Conservation (phyloP, 2,329 filamentous ascomycete genomes). For the Neonectria sp. region DNA sequence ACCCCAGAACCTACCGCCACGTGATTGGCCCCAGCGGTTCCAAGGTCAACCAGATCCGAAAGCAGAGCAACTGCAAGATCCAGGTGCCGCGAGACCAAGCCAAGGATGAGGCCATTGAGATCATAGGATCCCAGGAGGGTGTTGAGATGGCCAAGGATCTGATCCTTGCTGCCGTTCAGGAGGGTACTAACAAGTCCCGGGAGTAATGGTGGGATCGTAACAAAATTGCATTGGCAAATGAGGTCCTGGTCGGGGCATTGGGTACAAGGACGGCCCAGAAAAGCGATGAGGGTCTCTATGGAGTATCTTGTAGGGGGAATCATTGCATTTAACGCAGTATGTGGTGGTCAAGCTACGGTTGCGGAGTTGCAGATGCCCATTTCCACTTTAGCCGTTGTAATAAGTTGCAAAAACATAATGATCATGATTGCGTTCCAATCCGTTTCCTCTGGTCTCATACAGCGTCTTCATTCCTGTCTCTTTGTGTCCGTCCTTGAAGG, state of each 20-base stretch:
- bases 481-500: background rate
- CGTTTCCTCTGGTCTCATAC: background rate
- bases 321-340: slow-evolving; percentile 32
- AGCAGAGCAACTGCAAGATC: slow-evolving; percentile 93
- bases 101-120: slow-evolving; percentile 87
- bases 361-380: slow-evolving; percentile 14
- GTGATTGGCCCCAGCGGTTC: slow-evolving; percentile 91
- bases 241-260: slow-evolving; percentile 11
- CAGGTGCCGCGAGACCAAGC: slow-evolving; percentile 89
- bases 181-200: slow-evolving; percentile 62
- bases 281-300: slow-evolving; percentile 31
- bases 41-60: slow-evolving; percentile 93
- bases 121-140: slow-evolving; percentile 83
- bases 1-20: slow-evolving; percentile 89
- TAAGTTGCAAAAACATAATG: slow-evolving; percentile 36
- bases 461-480: too few species aligned
- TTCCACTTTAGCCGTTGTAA: slow-evolving; percentile 36
- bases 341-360: slow-evolving; percentile 6
- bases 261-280: slow-evolving; percentile 17
- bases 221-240: background rate
- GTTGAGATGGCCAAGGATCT: slow-evolving; percentile 90
- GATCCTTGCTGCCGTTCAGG: slow-evolving; percentile 86
- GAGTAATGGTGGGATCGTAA: slow-evolving; percentile 41
- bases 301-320: slow-evolving; percentile 32
- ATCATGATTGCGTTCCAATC: slow-evolving; percentile 21